A percentile compares a stretch with the other conserved stretches of the same genome.
Conservation (phyloP, 768 basidiomycete genomes). For the Mycena galericulata region DNA sequence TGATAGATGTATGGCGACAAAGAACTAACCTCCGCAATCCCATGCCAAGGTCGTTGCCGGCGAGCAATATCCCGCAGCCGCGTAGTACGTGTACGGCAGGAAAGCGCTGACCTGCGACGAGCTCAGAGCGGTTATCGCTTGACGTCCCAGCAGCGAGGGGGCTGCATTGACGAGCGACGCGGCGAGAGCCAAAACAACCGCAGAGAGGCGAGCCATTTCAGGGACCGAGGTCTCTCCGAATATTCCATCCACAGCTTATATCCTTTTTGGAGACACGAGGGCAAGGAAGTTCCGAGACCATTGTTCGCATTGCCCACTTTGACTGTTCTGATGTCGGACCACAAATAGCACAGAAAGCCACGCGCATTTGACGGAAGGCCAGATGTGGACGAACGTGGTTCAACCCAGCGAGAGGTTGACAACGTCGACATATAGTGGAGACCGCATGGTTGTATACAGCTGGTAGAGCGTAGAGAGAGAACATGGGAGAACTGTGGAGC, state of each 20-base stretch:
- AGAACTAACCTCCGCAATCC: constrained; percentile 61
- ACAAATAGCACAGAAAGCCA: background rate
- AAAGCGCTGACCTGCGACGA: constrained; percentile 55
- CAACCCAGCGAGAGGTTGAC: no score
- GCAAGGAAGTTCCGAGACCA: background rate
- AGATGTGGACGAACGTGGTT: background rate
- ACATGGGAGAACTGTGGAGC: background rate
- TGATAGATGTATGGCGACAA: background rate
- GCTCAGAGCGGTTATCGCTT: constrained; percentile 54
- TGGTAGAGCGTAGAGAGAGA: no score
- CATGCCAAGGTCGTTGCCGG: constrained; percentile 57
- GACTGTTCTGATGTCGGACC: no score
- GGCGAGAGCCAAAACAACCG: constrained; percentile 29
- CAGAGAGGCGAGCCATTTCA: constrained; percentile 16
- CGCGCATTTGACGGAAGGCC: background rate
- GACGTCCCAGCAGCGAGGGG: constrained; percentile 46
- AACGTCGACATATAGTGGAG: no score
- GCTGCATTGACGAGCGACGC: constrained; percentile 30
- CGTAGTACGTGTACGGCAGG: constrained; percentile 62
- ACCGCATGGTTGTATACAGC: no score
- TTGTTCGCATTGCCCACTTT: no score
- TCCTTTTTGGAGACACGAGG: background rate
- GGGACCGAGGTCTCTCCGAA: background rate
- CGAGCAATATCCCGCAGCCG: constrained; percentile 63
- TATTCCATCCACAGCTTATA: background rate